A percentile compares a stretch with the other conserved stretches of the same genome.
Conservation (phyloP, 257 asterid species). For the Solanum habrochaites region DNA sequence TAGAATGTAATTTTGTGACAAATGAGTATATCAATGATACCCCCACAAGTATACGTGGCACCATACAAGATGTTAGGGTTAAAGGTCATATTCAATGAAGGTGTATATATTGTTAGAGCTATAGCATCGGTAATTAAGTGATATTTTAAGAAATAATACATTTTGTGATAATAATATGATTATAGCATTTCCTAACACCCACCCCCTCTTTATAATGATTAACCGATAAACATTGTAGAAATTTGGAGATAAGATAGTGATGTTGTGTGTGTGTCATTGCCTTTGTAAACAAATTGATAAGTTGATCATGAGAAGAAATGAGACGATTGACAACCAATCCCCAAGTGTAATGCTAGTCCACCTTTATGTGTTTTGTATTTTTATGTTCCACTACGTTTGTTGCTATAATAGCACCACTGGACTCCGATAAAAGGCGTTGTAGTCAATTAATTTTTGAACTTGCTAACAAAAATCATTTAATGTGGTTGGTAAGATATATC, state of each 20-base stretch:
- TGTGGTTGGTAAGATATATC: not conserved
- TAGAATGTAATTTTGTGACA: not conserved
- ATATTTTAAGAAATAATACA: not conserved
- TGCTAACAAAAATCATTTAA: not conserved
- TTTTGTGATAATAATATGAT: not conserved
- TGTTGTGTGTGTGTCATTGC: not conserved
- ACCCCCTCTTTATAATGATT: not conserved
- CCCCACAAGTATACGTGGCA: not conserved
- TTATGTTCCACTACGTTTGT: not conserved
- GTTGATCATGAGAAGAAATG: not conserved
- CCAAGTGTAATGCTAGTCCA: not conserved
- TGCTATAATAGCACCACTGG: not conserved
- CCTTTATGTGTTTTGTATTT: not conserved
- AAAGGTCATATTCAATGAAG: not conserved
- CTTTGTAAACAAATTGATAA: not conserved
- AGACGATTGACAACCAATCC: not conserved
- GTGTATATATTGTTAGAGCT: not conserved
- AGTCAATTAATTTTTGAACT: not conserved
- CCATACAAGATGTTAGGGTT: not conserved
- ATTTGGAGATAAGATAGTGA: not conserved
- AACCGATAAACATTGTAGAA: not conserved
- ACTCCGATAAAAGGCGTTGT: not conserved
- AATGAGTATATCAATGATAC: not conserved
- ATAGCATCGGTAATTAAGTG: not conserved
- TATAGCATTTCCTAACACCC: not conserved